Evolutionary conservation across 1,139 yeast species (phyloP).

Genomic region (Geotrichum carabidarum): DNA sequence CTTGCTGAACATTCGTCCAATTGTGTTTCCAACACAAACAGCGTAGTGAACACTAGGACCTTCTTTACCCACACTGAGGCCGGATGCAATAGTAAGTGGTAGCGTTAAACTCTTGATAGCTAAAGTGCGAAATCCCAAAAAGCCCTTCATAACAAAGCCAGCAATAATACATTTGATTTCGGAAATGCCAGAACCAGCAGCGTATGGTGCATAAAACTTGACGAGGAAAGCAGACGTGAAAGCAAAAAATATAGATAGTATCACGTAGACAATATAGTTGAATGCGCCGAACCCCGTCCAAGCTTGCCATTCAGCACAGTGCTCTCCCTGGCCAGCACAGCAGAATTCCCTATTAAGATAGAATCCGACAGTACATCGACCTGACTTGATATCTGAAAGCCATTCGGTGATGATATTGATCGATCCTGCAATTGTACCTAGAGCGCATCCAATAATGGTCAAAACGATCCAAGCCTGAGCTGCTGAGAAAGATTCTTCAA

Average conservation of each 20-base stretch:
- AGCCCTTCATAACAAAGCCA: slow-evolving; percentile 79
- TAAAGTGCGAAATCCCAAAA: slow-evolving; percentile 69
- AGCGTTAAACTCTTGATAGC: slow-evolving; percentile 71
- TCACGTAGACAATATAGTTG: slow-evolving; percentile 57
- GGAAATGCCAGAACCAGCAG: slow-evolving; percentile 96
- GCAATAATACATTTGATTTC: slow-evolving; percentile 94
- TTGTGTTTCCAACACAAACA: slow-evolving; percentile 68
- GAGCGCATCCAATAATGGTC: slow-evolving; percentile 64
- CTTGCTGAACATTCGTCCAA: slow-evolving; percentile 52
- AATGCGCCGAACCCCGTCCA: slow-evolving; percentile 38
- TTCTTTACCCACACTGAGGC: slow-evolving; percentile 75
- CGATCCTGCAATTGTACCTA: slow-evolving; percentile 79
- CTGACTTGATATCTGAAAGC: slow-evolving; percentile 72
- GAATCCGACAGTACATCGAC: slow-evolving; percentile 67
- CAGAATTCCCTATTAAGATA: slow-evolving; percentile 74
- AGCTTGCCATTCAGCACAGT: slow-evolving; percentile 38
- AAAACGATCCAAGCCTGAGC: slow-evolving; percentile 71
- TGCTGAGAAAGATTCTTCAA: slow-evolving; percentile 36
- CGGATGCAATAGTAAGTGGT: slow-evolving; percentile 82
- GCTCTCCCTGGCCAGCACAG: slow-evolving; percentile 59
- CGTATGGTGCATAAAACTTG: slow-evolving; percentile 70
- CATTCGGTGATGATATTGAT: slow-evolving; percentile 80
- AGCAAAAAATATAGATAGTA: slow-evolving; percentile 59
- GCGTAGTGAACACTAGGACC: slow-evolving; percentile 88
- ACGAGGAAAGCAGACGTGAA: slow-evolving; percentile 64